Evolutionary conservation across 768 basidiomycete species (phyloP).

Genomic region (Leccinum truebloodii): DNA sequence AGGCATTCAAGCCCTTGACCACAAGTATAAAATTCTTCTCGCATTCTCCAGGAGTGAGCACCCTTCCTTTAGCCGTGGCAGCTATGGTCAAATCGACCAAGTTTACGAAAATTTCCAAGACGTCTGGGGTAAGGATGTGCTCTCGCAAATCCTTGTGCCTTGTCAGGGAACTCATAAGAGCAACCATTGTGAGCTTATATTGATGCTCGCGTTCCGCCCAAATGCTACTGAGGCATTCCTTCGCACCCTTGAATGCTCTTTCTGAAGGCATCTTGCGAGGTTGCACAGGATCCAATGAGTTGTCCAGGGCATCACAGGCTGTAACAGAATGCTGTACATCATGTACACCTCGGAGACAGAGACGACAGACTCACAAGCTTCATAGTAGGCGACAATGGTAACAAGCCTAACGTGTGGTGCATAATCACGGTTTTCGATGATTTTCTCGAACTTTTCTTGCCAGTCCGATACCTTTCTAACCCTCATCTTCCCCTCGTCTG

Average conservation of each 20-base stretch:
- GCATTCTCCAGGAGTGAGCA: too few relatives aligned
- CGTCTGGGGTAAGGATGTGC: too few relatives aligned
- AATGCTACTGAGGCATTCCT: constrained; percentile 13
- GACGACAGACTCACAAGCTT: constrained; percentile 16
- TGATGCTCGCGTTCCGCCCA: too few relatives aligned
- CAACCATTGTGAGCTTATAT: too few relatives aligned
- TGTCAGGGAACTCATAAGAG: too few relatives aligned
- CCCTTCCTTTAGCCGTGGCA: too few relatives aligned
- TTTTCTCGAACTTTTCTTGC: constrained; percentile 7
- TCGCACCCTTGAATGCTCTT: constrained; percentile 15
- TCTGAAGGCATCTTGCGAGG: background rate
- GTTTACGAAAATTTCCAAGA: too few relatives aligned
- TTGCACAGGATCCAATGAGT: background rate
- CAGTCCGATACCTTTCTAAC: constrained; percentile 16
- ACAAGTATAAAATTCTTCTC: too few relatives aligned
- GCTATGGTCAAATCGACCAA: too few relatives aligned
- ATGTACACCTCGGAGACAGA: background rate
- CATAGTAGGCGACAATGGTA: constrained; percentile 24
- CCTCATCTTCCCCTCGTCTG: constrained; percentile 23
- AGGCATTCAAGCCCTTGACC: too few relatives aligned
- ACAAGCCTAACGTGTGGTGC: constrained; percentile 21
- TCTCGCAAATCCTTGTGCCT: too few relatives aligned
- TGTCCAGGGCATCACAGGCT: constrained; percentile 4
- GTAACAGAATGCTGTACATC: background rate
- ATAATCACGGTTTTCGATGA: constrained; percentile 10